Conservation (phyloP, 1,139 yeast genomes). For the Blastobotrys ciferrii region DNA sequence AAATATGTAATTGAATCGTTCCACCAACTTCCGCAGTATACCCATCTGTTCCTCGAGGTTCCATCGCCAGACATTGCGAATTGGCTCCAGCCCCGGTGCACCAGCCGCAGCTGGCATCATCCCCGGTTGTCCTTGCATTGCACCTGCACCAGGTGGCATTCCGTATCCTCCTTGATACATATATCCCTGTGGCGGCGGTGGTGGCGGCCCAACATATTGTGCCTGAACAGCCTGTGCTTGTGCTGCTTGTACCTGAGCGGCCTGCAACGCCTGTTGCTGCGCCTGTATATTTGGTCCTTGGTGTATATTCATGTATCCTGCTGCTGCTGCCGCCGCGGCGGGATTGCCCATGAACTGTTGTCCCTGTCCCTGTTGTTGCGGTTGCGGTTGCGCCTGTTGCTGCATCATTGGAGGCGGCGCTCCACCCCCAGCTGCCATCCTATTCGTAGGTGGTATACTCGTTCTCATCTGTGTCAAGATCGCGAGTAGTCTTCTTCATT, state of each 20-base stretch:
- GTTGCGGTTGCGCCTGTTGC: background rate
- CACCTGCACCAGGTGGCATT: constrained; percentile 11
- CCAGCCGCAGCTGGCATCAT: background rate
- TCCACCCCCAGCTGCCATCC: constrained; percentile 8
- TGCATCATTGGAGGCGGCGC: constrained; percentile 13
- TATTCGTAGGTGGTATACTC: constrained; percentile 6
- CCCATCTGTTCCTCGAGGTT: constrained; percentile 82
- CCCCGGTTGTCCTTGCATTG: constrained; percentile 9
- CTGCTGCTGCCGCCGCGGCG: constrained; percentile 8
- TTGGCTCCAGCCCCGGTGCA: constrained; percentile 13
- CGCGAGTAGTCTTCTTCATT: too few species aligned
- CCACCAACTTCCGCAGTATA: constrained; percentile 65
- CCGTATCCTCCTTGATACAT: constrained; percentile 13
- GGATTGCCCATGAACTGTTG: constrained; percentile 6
- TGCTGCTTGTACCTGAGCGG: constrained; percentile 10
- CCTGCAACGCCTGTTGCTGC: constrained; percentile 16
- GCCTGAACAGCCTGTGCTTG: constrained; percentile 8
- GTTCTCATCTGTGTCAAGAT: background rate
- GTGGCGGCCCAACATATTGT: constrained; percentile 14
- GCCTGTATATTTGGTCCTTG: constrained; percentile 12
- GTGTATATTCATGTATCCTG: constrained; percentile 9
- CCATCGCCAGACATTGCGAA: constrained; percentile 73
- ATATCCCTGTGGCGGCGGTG: constrained; percentile 11
- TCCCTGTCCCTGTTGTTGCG: background rate
- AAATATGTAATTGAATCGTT: constrained; percentile 67